Percentiles rank a stretch among this genome's conserved stretches.
These are phyloP conservation scores for Diospyros kaki DNA, from an alignment of 148 eudicot species.

Conservation along the genomic window DNA sequence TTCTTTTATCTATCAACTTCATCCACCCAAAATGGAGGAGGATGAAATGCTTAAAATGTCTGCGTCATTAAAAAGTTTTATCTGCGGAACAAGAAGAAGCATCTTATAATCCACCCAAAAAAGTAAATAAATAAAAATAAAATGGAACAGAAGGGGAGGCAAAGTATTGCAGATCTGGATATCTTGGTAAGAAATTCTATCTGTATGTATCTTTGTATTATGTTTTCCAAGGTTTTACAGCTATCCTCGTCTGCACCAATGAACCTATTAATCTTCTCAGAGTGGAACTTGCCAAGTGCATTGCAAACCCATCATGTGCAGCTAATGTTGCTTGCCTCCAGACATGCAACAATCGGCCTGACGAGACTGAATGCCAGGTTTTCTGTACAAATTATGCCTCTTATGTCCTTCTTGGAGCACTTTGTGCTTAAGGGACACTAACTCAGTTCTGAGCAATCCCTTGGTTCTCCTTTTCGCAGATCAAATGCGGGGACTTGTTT, in stretches of 20 bases:
- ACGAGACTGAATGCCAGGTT: slow-evolving; percentile 98
- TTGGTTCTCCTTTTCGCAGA: slow-evolving; percentile 34
- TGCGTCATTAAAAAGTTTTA: no score
- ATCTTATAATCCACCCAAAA: no score
- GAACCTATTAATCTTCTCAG: slow-evolving; percentile 35
- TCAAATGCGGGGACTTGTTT: slow-evolving; percentile 95
- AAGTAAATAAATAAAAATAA: no score
- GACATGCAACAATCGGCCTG: slow-evolving; percentile 93
- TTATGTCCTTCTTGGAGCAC: neutral
- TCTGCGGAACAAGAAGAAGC: no score
- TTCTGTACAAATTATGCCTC: slow-evolving; percentile 12
- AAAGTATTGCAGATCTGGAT: no score
- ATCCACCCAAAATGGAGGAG: no score
- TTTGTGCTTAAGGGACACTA: neutral
- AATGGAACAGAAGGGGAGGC: no score
- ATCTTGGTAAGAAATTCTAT: no score
- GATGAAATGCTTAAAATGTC: no score
- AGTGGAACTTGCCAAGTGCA: slow-evolving; percentile 91
- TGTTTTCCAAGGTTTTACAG: neutral
- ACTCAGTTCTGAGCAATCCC: slow-evolving; percentile 2
- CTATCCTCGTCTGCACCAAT: slow-evolving; percentile 11
- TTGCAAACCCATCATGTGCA: slow-evolving; percentile 95
- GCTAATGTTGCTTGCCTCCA: slow-evolving; percentile 98
- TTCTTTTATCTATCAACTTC: no score
- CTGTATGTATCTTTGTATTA: neutral